Conservation (phyloP, 495 filamentous ascomycete species). For the Xylaria intraflava region DNA sequence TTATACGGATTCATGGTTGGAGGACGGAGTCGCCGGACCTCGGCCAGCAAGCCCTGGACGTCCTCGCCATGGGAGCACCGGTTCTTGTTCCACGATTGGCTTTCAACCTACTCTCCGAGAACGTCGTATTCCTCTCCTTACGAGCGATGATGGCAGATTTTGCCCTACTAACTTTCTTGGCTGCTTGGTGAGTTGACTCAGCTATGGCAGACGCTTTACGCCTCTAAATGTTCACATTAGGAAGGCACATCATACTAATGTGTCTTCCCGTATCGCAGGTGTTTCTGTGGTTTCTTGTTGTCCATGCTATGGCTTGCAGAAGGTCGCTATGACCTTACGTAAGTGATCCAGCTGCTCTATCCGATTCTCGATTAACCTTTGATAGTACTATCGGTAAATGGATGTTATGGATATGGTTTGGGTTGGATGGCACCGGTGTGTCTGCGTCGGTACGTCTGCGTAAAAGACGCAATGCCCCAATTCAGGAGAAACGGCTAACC, state of each 20-base stretch:
- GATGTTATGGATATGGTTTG: constrained; percentile 82
- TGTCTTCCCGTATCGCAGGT: constrained; percentile 25
- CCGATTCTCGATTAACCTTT: constrained; percentile 11
- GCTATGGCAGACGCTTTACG: neutral
- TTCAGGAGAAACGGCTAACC: neutral
- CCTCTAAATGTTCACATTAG: neutral
- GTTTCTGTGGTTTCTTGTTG: constrained; percentile 64
- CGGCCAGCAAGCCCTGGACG: constrained; percentile 55
- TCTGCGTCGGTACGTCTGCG: constrained; percentile 44
- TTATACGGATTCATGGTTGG: constrained; percentile 53
- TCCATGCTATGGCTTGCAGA: constrained; percentile 61
- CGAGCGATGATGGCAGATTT: constrained; percentile 72
- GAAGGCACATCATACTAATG: neutral
- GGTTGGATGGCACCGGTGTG: constrained; percentile 66
- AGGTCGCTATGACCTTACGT: constrained; percentile 38
- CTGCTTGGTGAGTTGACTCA: constrained; percentile 44
- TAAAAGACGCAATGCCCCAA: neutral
- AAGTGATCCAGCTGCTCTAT: constrained; percentile 9
- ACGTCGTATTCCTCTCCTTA: constrained; percentile 64
- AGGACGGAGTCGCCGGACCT: constrained; percentile 25
- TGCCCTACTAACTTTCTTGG: constrained; percentile 54
- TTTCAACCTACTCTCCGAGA: constrained; percentile 68
- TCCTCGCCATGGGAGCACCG: constrained; percentile 62
- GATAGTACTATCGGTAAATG: constrained; percentile 62
- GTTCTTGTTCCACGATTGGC: constrained; percentile 65